Evolutionary conservation across 257 asterid species (phyloP), one percentile per base, ranked within the genome.

Genomic region (Perilla frutescens): DNA sequence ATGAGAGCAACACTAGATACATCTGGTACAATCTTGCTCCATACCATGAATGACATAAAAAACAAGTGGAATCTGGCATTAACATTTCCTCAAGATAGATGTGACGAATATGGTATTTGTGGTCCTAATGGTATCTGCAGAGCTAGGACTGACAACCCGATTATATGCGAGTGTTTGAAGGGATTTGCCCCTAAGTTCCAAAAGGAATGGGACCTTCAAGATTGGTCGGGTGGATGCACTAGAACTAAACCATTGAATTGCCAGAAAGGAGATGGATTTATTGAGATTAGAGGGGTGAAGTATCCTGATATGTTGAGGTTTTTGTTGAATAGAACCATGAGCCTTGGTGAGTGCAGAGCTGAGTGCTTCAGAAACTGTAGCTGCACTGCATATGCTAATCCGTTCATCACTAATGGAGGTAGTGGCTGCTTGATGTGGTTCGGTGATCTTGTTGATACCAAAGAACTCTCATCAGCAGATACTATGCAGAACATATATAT

Each of bases 191-290:
- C 84, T 1, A 63, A 31, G 59, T 20, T 72, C 73, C 13, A 12
- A 20, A 36, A 14, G 29, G 79, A 61, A 4, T 80, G 84, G 84
- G 79, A 58, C 57, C 45, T 14, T 55, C 76, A 70, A 12, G 77
- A 75, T 71, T 80, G 80, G 80, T 75, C 78, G 0, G 72, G 75
- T 44, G 84, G 84, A 4, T 80, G 84, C 63, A 10, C 15, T 20
- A 70, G 84, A 66, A 59, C 57, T 29, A 44, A 8, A 9, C 78
- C 77, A 5, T 39, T 65, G 68, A 40, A 72, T 40, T 77, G 81
- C 14, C 12, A 49, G 41, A n/a, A n/a, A n/a, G n/a, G n/a, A n/a
- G n/a, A n/a, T n/a, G n/a, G n/a, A n/a, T n/a, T n/a, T n/a, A n/a
- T n/a, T n/a, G n/a, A n/a, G n/a, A n/a, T n/a, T n/a, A n/a, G n/a